phyloP scores from a whole-genome alignment of 805 yeast species.

The Schizosaccharomyces cryophilus region DNA sequence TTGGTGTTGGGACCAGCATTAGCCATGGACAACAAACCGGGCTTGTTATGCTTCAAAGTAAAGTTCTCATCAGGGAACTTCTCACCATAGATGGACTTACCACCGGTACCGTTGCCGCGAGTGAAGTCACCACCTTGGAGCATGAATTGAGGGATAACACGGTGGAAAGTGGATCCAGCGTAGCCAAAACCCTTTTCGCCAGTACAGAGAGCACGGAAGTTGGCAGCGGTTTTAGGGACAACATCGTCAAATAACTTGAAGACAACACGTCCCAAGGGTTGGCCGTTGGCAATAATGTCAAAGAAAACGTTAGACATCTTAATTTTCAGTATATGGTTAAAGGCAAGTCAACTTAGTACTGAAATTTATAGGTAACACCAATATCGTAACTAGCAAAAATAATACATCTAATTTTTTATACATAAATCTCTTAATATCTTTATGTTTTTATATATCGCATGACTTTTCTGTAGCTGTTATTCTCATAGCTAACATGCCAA shows the following conservation, averaged over 20 bases:
- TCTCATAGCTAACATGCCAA: no score
- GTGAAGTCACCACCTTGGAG: conserved; percentile 87
- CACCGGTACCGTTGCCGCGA: conserved; percentile 77
- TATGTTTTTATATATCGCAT: no score
- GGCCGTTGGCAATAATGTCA: conserved; percentile 14
- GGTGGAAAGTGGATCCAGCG: conserved; percentile 46
- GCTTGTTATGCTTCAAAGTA: conserved; percentile 29
- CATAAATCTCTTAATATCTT: no score
- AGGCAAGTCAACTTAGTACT: not conserved
- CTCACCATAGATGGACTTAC: conserved; percentile 55
- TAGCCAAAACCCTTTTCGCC: conserved; percentile 90
- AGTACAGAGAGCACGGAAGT: conserved; percentile 82
- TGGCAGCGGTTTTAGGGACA: conserved; percentile 87
- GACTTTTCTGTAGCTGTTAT: no score
- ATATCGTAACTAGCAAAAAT: no score
- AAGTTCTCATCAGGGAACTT: conserved; percentile 47
- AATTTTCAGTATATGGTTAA: not conserved
- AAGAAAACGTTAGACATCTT: conserved; percentile 1
- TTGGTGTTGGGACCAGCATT: conserved; percentile 47
- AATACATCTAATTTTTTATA: no score
- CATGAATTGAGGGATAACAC: conserved; percentile 92
- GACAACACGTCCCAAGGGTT: conserved; percentile 55
- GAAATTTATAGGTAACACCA: no score
- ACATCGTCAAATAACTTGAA: conserved; percentile 76
- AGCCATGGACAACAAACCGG: conserved; percentile 52